Evolutionary conservation across 148 eudicot genomes (phyloP).

Genomic region (Vaccinium myrtillus): DNA sequence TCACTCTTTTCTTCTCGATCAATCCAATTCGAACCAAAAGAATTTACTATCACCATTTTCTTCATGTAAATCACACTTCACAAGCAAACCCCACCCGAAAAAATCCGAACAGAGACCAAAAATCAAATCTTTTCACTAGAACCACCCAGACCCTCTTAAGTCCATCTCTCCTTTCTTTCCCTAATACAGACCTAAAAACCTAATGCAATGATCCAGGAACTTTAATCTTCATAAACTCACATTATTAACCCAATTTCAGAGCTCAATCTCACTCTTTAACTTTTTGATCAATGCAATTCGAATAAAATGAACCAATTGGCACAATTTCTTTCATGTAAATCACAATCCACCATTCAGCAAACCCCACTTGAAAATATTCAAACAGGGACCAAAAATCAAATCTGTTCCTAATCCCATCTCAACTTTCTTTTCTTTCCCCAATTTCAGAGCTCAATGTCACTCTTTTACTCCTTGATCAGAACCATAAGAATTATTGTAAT

Average conservation of each 20-base stretch:
- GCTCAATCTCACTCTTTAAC: background rate
- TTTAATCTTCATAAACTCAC: background rate
- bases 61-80: background rate
- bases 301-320: background rate
- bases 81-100: background rate
- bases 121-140: constrained; percentile 3
- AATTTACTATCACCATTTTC: background rate
- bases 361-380: background rate
- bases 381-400: background rate
- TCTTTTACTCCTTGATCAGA: background rate
- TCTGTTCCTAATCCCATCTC: background rate
- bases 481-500: too few relatives aligned
- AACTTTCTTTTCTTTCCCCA: background rate
- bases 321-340: background rate
- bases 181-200: background rate
- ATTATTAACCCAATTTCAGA: background rate
- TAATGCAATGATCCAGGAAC: background rate
- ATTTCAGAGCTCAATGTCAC: background rate
- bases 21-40: background rate
- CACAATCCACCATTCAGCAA: background rate
- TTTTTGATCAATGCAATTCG: background rate
- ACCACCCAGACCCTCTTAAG: background rate
- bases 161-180: background rate
- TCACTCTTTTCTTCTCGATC: background rate
- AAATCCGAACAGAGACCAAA: background rate